These are phyloP conservation scores for Bassia scoparia DNA, from an alignment of 148 eudicot species.

Conservation along the genomic window DNA sequence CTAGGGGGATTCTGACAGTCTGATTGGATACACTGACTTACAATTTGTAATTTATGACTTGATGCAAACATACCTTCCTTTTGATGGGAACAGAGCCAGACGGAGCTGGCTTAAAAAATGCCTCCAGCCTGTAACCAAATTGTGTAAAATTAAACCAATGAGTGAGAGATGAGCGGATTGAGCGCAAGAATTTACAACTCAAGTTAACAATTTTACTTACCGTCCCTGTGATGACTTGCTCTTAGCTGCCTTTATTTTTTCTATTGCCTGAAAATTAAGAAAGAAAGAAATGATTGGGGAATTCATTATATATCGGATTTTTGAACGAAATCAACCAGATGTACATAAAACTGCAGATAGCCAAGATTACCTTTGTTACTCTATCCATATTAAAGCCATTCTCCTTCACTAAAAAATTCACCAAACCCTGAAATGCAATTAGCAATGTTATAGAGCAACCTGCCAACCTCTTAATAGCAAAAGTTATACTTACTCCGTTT, in stretches of 20 bases:
- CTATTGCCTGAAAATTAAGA: constrained; percentile 55
- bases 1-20: no score
- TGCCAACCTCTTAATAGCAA: constrained; percentile 3
- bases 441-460: constrained; percentile 3
- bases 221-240: constrained; percentile 78
- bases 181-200: background rate
- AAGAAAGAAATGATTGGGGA: constrained; percentile 4
- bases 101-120: constrained; percentile 70
- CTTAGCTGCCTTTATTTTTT: constrained; percentile 94
- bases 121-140: constrained; percentile 59
- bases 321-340: constrained; percentile 2
- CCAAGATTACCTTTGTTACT: constrained; percentile 56
- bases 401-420: constrained; percentile 77
- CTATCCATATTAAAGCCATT: constrained; percentile 94
- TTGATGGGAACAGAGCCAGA: constrained; percentile 59
- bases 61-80: constrained; percentile 61
- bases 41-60: background rate
- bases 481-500: background rate
- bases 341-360: background rate
- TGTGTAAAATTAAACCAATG: constrained; percentile 9
- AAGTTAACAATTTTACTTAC: constrained; percentile 38
- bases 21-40: no score
- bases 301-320: background rate
- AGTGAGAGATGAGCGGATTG: constrained; percentile 2
- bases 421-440: constrained; percentile 58